A percentile compares a stretch with the other conserved stretches of the same genome.
phyloP scores from a whole-genome alignment of 1,284 basidiomycete species.

The Coniophora puteana region DNA sequence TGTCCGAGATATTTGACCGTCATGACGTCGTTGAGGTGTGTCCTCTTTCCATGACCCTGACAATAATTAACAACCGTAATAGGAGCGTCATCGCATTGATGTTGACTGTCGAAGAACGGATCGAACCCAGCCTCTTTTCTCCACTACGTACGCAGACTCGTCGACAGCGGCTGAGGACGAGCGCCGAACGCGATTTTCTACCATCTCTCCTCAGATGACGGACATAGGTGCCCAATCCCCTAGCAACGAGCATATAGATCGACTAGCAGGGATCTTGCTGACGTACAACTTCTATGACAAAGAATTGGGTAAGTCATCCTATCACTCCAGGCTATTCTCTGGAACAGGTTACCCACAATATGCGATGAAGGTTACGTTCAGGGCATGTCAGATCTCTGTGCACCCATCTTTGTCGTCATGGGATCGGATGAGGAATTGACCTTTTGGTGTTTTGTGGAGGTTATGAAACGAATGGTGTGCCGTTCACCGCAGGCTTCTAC shows the following conservation, averaged over 20 bases:
- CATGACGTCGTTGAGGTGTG: constrained; percentile 76
- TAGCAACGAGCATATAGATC: constrained; percentile 83
- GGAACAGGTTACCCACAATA: too few relatives aligned
- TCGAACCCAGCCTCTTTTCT: constrained; percentile 84
- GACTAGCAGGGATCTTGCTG: constrained; percentile 77
- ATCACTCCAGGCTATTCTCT: too few relatives aligned
- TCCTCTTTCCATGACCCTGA: constrained; percentile 7
- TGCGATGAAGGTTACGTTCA: constrained; percentile 75
- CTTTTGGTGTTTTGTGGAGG: constrained; percentile 94
- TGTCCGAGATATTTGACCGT: constrained; percentile 76
- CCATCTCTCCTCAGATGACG: constrained; percentile 64
- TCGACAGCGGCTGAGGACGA: constrained; percentile 49
- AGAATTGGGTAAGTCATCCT: constrained; percentile 65
- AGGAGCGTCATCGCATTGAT: constrained; percentile 87
- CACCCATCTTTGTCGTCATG: constrained; percentile 91
- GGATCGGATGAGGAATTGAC: constrained; percentile 85
- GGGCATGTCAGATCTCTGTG: constrained; percentile 97
- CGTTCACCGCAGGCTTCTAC: constrained; percentile 4
- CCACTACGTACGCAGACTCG: constrained; percentile 37
- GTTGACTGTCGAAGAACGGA: constrained; percentile 99
- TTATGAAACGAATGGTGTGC: constrained; percentile 93
- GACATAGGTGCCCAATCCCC: constrained; percentile 82
- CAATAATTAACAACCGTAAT: constrained; percentile 24
- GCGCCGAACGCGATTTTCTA: constrained; percentile 54
- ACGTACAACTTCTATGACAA: constrained; percentile 93